These are phyloP conservation scores for Pistacia atlantica DNA, from an alignment of 345 rosid species.

Conservation along the genomic window DNA sequence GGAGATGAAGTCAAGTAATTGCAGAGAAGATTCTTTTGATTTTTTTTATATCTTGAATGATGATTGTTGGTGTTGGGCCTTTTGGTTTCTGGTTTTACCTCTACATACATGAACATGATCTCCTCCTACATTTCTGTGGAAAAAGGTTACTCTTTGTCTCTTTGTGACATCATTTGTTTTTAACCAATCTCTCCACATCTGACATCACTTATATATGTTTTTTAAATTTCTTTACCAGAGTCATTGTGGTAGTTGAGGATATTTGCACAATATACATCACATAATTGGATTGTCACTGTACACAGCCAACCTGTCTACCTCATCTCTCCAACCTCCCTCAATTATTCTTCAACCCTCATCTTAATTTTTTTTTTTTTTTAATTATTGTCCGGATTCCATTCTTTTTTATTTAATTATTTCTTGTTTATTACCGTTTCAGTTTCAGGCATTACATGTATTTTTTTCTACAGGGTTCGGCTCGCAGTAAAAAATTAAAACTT, in stretches of 20 bases:
- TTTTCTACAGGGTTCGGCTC: no score
- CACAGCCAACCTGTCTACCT: conserved; percentile 24
- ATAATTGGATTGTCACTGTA: conserved; percentile 11
- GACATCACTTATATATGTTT: conserved; percentile 13
- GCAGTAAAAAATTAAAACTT: background rate
- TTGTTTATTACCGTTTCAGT: no score
- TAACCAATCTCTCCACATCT: conserved; percentile 33
- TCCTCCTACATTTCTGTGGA: conserved; percentile 65
- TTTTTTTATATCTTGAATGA: conserved; percentile 36
- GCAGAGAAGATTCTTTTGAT: conserved; percentile 38
- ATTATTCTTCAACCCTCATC: conserved; percentile 1
- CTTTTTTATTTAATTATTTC: no score
- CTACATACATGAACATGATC: conserved; percentile 5
- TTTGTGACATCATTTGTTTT: conserved; percentile 42
- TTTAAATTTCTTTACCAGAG: background rate
- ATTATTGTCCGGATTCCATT: background rate
- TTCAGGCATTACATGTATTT: no score
- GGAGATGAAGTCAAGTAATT: background rate
- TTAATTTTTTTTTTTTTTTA: no score
- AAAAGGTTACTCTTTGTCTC: conserved; percentile 49
- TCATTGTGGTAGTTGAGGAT: conserved; percentile 25
- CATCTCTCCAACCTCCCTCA: conserved; percentile 28
- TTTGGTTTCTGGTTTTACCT: conserved; percentile 26
- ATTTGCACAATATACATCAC: background rate
- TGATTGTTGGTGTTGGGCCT: conserved; percentile 8